Conservation (phyloP, 2,329 filamentous ascomycete genomes). For the Lachnellula hyalina region DNA sequence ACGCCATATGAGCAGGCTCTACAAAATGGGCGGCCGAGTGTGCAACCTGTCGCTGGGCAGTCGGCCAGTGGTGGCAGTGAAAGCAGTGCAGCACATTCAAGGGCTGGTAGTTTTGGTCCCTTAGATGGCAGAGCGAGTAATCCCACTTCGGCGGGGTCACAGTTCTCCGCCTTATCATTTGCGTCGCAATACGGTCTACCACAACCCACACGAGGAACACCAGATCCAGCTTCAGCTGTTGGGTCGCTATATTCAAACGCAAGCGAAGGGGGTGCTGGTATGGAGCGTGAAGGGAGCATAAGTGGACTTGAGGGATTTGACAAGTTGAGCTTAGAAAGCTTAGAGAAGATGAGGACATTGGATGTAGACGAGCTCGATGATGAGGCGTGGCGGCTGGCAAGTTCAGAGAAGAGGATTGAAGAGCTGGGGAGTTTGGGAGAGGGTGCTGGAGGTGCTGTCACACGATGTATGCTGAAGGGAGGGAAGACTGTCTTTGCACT, state of each 20-base stretch:
- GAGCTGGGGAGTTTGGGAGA: slow-evolving; percentile 89
- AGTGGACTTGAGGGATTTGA: slow-evolving; percentile 74
- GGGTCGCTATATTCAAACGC: slow-evolving; percentile 78
- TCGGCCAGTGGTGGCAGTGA: slow-evolving; percentile 76
- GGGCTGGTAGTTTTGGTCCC: slow-evolving; percentile 77
- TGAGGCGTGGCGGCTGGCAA: slow-evolving; percentile 90
- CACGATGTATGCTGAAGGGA: slow-evolving; percentile 79
- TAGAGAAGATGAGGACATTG: slow-evolving; percentile 75
- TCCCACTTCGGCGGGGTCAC: slow-evolving; percentile 80
- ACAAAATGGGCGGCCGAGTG: slow-evolving; percentile 30
- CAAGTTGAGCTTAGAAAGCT: slow-evolving; percentile 59
- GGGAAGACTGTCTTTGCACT: slow-evolving; percentile 93
- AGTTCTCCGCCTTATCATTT: slow-evolving; percentile 78
- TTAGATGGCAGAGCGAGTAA: slow-evolving; percentile 72
- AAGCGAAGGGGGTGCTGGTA: slow-evolving; percentile 66
- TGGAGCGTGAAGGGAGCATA: slow-evolving; percentile 79
- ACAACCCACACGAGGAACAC: slow-evolving; percentile 58
- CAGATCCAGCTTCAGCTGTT: slow-evolving; percentile 84
- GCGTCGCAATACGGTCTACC: slow-evolving; percentile 67
- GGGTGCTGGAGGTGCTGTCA: slow-evolving; percentile 93
- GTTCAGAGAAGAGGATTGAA: slow-evolving; percentile 78
- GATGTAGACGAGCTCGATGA: slow-evolving; percentile 96
- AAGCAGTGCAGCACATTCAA: slow-evolving; percentile 70
- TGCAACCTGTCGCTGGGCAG: slow-evolving; percentile 48
- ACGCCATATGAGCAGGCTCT: slow-evolving; percentile 63